phyloP scores from a whole-genome alignment of 1,139 yeast species.

The Hyphopichia khmerensis region DNA sequence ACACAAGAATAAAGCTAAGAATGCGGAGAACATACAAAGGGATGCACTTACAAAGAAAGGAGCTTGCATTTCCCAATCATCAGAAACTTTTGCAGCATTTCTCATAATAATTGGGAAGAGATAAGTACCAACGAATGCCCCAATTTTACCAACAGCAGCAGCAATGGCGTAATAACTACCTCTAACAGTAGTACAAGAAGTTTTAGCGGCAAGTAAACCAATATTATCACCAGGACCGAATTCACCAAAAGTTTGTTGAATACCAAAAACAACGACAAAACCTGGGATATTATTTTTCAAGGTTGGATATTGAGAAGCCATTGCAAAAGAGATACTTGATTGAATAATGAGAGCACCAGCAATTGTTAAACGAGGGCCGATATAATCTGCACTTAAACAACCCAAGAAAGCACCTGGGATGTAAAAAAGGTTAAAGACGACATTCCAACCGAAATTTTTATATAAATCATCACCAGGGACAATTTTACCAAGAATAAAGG shows the following conservation, averaged over 20 bases:
- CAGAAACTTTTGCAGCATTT: conserved; percentile 24
- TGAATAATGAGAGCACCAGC: conserved; percentile 68
- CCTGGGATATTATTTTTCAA: conserved; percentile 67
- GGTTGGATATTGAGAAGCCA: conserved; percentile 68
- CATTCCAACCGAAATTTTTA: conserved; percentile 89
- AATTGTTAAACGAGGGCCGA: conserved; percentile 84
- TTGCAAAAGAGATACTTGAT: conserved; percentile 78
- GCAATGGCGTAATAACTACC: conserved; percentile 91
- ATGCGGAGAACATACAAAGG: conserved; percentile 70
- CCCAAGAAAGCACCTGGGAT: conserved; percentile 89
- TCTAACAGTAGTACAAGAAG: conserved; percentile 82
- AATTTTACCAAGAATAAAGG: conserved; percentile 59
- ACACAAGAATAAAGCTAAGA: conserved; percentile 65
- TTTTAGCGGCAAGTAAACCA: conserved; percentile 84
- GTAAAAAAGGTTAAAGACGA: conserved; percentile 82
- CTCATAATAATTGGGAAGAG: conserved; percentile 71
- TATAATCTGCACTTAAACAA: conserved; percentile 75
- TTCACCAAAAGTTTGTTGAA: conserved; percentile 84
- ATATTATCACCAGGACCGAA: conserved; percentile 94
- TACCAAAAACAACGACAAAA: conserved; percentile 83
- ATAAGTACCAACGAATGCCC: conserved; percentile 89
- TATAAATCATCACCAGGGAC: conserved; percentile 65
- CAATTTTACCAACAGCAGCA: conserved; percentile 87
- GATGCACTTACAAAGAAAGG: conserved; percentile 84
- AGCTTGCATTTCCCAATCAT: conserved; percentile 58